phyloP scores from a whole-genome alignment of 352 stramenopile genomes.

The Globisporangium uncinulatum region DNA sequence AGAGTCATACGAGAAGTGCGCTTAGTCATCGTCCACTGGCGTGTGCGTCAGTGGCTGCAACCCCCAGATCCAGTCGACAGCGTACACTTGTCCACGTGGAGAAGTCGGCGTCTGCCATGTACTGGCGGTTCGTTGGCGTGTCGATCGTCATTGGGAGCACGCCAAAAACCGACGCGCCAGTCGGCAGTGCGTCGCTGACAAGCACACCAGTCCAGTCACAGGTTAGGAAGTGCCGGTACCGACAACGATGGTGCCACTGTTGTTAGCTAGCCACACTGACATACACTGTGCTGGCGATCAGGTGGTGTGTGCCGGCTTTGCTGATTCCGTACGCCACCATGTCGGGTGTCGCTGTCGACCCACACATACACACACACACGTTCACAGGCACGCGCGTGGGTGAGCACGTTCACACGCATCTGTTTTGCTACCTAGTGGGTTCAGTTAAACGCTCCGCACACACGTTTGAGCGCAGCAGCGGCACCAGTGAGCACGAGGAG shows the following conservation, averaged over 20 bases:
- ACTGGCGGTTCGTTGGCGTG: conserved; percentile 87
- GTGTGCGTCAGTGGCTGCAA: neutral
- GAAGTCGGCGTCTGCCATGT: conserved; percentile 82
- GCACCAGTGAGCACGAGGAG: conserved; percentile 83
- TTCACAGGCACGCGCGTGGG: neutral
- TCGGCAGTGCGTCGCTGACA: conserved; percentile 45
- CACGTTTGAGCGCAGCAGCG: conserved; percentile 65
- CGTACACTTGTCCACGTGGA: conserved; percentile 74
- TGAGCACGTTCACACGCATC: too few relatives aligned
- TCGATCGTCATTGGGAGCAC: conserved; percentile 82
- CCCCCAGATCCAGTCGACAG: neutral
- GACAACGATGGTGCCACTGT: too few relatives aligned
- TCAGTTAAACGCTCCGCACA: neutral
- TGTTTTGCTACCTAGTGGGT: too few relatives aligned
- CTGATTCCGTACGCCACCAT: conserved; percentile 88
- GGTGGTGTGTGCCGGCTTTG: conserved; percentile 88
- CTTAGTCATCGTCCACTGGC: neutral
- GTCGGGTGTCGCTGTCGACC: conserved; percentile 40
- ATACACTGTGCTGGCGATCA: conserved; percentile 81
- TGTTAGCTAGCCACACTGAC: conserved; percentile 1
- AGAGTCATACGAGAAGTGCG: neutral
- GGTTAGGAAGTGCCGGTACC: neutral
- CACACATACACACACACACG: neutral
- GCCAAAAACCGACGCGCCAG: conserved; percentile 44
- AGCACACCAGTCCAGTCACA: neutral